Evolutionary conservation across 1,139 yeast genomes (phyloP).

Genomic region (Pneumocystis oryctolagi): DNA sequence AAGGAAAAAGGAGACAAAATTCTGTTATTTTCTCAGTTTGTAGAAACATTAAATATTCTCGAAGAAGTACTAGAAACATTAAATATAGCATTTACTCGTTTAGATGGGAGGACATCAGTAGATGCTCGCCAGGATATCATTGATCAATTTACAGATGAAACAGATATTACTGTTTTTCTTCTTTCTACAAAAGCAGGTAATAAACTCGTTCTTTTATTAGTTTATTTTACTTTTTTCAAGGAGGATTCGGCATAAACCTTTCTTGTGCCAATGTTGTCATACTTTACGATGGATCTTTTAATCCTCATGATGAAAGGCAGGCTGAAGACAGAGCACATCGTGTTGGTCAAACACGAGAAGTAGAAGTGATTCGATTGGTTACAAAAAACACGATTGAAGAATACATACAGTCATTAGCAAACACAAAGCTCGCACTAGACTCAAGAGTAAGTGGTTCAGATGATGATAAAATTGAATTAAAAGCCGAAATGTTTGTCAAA

Average conservation of each 20-base stretch:
- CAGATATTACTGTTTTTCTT: constrained; percentile 67
- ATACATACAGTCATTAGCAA: constrained; percentile 71
- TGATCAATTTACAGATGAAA: constrained; percentile 60
- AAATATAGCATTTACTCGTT: constrained; percentile 58
- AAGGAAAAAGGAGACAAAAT: constrained; percentile 57
- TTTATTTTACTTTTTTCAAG: neutral
- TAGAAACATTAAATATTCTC: constrained; percentile 77
- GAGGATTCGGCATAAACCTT: constrained; percentile 85
- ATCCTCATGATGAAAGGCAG: constrained; percentile 96
- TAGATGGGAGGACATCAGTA: constrained; percentile 90
- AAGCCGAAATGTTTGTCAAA: constrained; percentile 31
- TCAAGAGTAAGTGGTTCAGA: constrained; percentile 41
- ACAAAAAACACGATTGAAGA: constrained; percentile 72
- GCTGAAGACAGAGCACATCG: constrained; percentile 98
- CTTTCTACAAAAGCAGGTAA: constrained; percentile 84
- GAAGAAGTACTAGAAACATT: constrained; percentile 57
- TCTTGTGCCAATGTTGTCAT: constrained; percentile 91
- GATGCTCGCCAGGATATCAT: constrained; percentile 85
- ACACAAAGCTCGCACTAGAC: constrained; percentile 80
- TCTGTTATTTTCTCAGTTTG: constrained; percentile 75
- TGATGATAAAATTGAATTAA: constrained; percentile 30
- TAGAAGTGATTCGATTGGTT: constrained; percentile 63
- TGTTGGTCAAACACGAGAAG: constrained; percentile 88
- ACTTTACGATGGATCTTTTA: constrained; percentile 84
- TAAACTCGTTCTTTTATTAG: neutral